Evolutionary conservation across 441 rosid genomes (phyloP).

Genomic region (Pelargonium citronellum): DNA sequence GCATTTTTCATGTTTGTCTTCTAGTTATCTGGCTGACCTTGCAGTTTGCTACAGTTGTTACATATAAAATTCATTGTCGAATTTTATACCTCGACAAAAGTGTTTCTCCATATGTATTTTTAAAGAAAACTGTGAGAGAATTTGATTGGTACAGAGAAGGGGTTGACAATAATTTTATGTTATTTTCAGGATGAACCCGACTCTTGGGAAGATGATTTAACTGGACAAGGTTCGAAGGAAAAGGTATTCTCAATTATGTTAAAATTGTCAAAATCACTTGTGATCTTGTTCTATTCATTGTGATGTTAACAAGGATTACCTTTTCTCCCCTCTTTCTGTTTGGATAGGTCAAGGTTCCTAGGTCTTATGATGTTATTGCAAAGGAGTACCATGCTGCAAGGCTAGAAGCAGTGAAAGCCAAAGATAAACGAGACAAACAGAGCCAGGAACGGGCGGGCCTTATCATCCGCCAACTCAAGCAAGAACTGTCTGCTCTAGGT

Average conservation of each 20-base stretch:
- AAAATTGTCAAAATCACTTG: neutral
- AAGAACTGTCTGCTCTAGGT: constrained; percentile 83
- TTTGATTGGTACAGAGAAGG: neutral
- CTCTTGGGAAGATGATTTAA: constrained; percentile 62
- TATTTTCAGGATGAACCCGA: constrained; percentile 52
- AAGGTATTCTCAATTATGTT: constrained; percentile 38
- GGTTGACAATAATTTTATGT: neutral
- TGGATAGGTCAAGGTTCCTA: constrained; percentile 47
- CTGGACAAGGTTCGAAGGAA: constrained; percentile 29
- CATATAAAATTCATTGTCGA: neutral
- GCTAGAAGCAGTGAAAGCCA: constrained; percentile 68
- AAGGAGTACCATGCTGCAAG: constrained; percentile 65
- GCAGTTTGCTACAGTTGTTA: neutral
- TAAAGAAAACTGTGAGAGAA: neutral
- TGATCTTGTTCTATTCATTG: neutral
- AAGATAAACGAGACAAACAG: constrained; percentile 60
- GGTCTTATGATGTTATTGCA: constrained; percentile 60
- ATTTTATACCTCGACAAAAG: neutral
- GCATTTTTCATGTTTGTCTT: neutral
- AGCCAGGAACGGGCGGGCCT: constrained; percentile 65
- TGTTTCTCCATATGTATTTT: neutral
- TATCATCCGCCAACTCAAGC: constrained; percentile 71
- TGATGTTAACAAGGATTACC: constrained; percentile 5
- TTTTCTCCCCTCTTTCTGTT: constrained; percentile 14
- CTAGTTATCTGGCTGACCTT: neutral